A percentile compares a stretch with the other conserved stretches of the same genome.
phyloP scores from a whole-genome alignment of 306 rosid genomes.

The Malus fusca region DNA sequence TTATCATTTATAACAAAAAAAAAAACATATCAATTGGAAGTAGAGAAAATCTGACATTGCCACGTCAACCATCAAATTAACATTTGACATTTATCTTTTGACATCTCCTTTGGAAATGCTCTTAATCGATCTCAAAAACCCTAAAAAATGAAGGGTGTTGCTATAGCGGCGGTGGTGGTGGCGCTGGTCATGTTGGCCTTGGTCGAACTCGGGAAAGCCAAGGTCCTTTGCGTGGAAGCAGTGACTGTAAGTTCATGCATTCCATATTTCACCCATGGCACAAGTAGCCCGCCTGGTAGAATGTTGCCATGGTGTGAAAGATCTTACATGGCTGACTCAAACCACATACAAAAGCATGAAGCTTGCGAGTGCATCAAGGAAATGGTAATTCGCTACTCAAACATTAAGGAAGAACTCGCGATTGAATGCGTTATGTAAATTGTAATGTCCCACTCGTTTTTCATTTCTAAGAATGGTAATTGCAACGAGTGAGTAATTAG shows the following conservation, averaged over 20 bases:
- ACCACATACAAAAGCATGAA: not conserved
- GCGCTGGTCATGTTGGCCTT: not conserved
- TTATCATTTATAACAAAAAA: no score
- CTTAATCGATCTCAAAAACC: not conserved
- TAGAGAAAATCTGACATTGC: no score
- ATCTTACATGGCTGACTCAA: not conserved
- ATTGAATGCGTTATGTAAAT: no score
- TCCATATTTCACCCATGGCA: not conserved
- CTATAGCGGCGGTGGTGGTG: not conserved
- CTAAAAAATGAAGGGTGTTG: not conserved
- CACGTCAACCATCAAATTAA: no score
- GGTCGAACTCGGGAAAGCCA: not conserved
- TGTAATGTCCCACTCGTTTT: no score
- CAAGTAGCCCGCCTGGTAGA: not conserved
- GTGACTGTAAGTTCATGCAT: not conserved
- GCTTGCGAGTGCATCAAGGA: conserved; percentile 15
- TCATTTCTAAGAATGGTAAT: no score
- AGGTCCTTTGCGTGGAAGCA: not conserved
- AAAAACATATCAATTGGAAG: no score
- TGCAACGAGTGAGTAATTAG: no score
- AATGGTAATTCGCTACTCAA: no score
- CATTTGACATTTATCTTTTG: no score
- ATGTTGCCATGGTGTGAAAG: conserved; percentile 9
- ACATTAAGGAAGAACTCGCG: no score
- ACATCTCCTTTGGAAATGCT: no score